A percentile compares a stretch with the other conserved stretches of the same genome.
phyloP scores from a whole-genome alignment of 1,284 basidiomycete genomes.

The Malassezia nana region DNA sequence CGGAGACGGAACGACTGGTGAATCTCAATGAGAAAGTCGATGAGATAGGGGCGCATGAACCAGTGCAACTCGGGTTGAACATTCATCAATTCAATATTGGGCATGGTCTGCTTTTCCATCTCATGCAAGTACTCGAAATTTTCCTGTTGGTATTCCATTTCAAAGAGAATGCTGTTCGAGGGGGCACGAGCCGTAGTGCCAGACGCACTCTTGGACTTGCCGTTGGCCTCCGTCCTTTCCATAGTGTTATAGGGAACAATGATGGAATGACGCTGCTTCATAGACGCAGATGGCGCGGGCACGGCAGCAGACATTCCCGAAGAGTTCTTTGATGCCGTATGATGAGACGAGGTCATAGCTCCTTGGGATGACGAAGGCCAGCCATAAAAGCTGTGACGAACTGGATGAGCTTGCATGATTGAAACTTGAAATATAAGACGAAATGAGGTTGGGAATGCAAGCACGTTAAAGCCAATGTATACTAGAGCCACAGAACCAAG shows the following conservation, averaged over 20 bases:
- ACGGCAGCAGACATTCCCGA: not conserved
- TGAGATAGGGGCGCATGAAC: constrained; percentile 92
- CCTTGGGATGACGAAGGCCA: constrained; percentile 5
- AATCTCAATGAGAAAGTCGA: constrained; percentile 97
- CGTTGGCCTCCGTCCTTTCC: not conserved
- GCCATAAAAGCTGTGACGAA: constrained; percentile 18
- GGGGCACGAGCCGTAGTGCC: constrained; percentile 19
- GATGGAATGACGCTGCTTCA: constrained; percentile 6
- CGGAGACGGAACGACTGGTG: constrained; percentile 82
- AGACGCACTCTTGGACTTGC: not conserved
- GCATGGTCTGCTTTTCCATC: constrained; percentile 85
- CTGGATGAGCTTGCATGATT: not conserved
- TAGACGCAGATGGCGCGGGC: not conserved
- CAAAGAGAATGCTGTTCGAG: constrained; percentile 48
- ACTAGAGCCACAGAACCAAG: not conserved
- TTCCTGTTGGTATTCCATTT: constrained; percentile 91
- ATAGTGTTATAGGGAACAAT: not conserved
- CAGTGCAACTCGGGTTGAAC: constrained; percentile 84
- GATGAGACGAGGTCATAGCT: not conserved
- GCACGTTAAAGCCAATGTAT: not conserved
- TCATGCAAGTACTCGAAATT: constrained; percentile 85
- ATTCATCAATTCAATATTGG: constrained; percentile 86
- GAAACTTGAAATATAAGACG: not conserved
- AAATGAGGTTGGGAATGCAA: not conserved
- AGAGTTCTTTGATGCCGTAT: not conserved